phyloP scores from a whole-genome alignment of 345 rosid species.

The Syzygium aqueum region DNA sequence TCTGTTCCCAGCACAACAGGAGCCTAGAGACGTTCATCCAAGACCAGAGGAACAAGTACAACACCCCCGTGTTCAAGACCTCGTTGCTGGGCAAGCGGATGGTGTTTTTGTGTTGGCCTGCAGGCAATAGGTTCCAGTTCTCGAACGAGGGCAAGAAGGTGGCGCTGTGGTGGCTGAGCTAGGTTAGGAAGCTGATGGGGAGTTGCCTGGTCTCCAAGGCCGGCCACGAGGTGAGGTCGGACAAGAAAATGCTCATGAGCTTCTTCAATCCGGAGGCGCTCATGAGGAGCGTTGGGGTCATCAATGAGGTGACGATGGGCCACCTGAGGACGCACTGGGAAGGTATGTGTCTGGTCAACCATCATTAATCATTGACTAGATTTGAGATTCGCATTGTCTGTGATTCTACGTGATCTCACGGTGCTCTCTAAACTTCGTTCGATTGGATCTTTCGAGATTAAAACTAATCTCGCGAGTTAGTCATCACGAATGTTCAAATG shows the following conservation, averaged over 20 bases:
- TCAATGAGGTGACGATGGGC: neutral
- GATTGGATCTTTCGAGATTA: neutral
- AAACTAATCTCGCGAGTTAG: neutral
- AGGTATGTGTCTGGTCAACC: neutral
- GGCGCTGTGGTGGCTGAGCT: neutral
- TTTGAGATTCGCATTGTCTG: neutral
- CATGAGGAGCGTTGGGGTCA: neutral
- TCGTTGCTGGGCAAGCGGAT: neutral
- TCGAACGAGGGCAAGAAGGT: neutral
- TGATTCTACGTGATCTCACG: neutral
- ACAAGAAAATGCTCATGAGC: neutral
- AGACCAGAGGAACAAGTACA: neutral
- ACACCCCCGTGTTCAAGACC: neutral
- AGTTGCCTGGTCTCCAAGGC: neutral
- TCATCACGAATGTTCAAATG: neutral
- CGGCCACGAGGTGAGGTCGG: neutral
- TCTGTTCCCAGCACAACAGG: neutral
- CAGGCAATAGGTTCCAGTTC: constrained; percentile 1
- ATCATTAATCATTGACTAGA: too few relatives aligned
- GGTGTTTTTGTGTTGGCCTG: neutral
- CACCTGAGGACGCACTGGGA: constrained; percentile 9
- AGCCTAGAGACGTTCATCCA: neutral
- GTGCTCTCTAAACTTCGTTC: neutral
- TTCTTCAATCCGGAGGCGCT: neutral
- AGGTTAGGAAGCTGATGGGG: neutral